Base-by-base conservation (phyloP, 2,329 filamentous ascomycete species). In the Cytospora paraplurivora region DNA sequence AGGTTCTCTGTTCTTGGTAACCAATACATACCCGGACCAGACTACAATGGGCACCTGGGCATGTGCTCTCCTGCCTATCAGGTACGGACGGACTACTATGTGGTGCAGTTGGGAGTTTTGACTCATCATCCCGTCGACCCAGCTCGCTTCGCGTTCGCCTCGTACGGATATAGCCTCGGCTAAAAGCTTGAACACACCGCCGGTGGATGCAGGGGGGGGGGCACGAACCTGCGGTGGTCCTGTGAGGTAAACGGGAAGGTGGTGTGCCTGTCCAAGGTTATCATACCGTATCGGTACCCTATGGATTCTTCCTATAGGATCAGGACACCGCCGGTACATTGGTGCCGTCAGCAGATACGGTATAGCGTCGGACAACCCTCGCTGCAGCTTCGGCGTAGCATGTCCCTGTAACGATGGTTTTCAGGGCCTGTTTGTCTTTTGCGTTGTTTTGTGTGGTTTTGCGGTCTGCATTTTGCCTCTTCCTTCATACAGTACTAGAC, bases 131-230 rank as follows among this genome's bases (percentile, higher is more conserved):
- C 44, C 21, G 44, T 21, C 44, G 8, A n/a, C 41, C 41, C 41
- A n/a, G 3, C 41, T 47, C 44, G 44, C 44, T 47, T 47, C 44
- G 21, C 8, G 1, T 19, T 47, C 44, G 44, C 44, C 21, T 21
- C n/a, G 44, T 19, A 47, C 44, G n/a, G 44, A 21, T 47, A 3
- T 10, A 10, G 7, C 21, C 44, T 47, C 44, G 44, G n/a, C n/a
- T 47, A 47, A 47, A 47, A 47, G 44, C 44, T 47, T 47, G 44
- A 19, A 19, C 21, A n/a, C n/a, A 47, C 44, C 44, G n/a, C 44
- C 44, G n/a, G 21, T 10, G 44, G 19, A 19, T n/a, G 44, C 21
- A 47, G n/a, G 41, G 15, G 37, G 10, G 12, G 12, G 12, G 10
- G 37, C 10, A 13, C 12, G 37, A 12, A 6, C 15, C 12, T 38